Percentiles rank a stretch among this genome's conserved stretches.
phyloP scores from a whole-genome alignment of 2,329 filamentous ascomycete species.

The Nigrospora sphaerica region DNA sequence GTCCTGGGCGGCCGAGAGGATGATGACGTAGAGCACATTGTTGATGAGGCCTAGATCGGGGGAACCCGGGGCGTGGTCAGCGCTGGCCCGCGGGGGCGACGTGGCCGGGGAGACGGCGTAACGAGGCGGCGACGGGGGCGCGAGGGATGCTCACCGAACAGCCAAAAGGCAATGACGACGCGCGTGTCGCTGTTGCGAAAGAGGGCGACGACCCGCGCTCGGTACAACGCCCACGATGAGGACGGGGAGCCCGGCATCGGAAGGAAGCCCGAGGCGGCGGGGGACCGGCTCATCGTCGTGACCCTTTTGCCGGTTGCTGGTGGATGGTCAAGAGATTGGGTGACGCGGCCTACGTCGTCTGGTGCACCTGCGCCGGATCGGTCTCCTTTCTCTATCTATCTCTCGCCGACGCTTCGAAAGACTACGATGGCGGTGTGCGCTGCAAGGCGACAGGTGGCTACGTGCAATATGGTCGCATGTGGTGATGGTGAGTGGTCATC shows the following conservation, averaged over 20 bases:
- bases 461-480: too few relatives aligned
- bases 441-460: too few relatives aligned
- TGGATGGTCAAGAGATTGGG: too few relatives aligned
- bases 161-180: slow-evolving; percentile 80
- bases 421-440: too few relatives aligned
- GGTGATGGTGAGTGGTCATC: too few relatives aligned
- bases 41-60: slow-evolving; percentile 71
- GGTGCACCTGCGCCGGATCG: too few relatives aligned
- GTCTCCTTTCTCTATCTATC: too few relatives aligned
- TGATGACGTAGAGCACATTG: slow-evolving; percentile 96
- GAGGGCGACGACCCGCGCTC: slow-evolving; percentile 53
- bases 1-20: slow-evolving; percentile 90
- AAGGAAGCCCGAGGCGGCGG: slow-evolving; percentile 37
- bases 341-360: too few relatives aligned
- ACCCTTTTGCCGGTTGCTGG: too few relatives aligned
- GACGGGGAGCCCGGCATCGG: slow-evolving; percentile 51
- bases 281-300: slow-evolving; percentile 25
- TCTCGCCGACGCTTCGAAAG: too few relatives aligned
- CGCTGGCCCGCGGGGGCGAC: slow-evolving; percentile 1
- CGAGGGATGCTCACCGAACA: slow-evolving; percentile 62
- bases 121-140: not conserved
- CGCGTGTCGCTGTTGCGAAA: slow-evolving; percentile 63
- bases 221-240: slow-evolving; percentile 69
- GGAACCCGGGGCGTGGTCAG: not conserved
- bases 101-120: not conserved